A percentile compares a stretch with the other conserved stretches of the same genome.
phyloP scores from a whole-genome alignment of 2,329 filamentous ascomycete species.

The Ascochyta lentis region DNA sequence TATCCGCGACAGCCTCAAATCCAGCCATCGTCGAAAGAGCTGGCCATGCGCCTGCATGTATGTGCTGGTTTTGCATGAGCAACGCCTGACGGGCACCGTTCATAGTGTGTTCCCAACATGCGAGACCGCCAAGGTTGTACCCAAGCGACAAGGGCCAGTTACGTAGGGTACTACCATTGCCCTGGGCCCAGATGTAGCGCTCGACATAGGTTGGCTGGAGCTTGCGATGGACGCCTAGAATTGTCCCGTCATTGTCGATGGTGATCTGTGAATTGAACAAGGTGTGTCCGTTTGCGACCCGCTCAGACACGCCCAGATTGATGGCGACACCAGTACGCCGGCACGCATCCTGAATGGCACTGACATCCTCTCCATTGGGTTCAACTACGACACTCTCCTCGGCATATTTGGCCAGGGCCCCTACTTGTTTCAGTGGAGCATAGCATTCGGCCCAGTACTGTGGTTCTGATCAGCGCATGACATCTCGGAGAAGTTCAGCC shows the following conservation, averaged over 20 bases:
- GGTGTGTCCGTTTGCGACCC: constrained; percentile 41
- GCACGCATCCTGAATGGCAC: constrained; percentile 43
- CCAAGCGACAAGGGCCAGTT: constrained; percentile 40
- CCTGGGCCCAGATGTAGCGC: constrained; percentile 47
- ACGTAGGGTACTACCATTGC: constrained; percentile 41
- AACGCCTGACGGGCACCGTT: constrained; percentile 49
- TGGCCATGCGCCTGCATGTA: constrained; percentile 49
- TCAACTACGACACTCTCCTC: constrained; percentile 48
- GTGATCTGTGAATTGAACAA: constrained; percentile 48
- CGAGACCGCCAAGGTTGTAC: constrained; percentile 46
- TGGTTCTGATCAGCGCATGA: constrained; percentile 17
- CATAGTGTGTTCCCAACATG: constrained; percentile 51
- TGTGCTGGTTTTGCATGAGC: constrained; percentile 43
- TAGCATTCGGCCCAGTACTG: constrained; percentile 49
- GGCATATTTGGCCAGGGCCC: constrained; percentile 42
- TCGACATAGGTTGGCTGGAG: constrained; percentile 48
- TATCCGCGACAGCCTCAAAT: constrained; percentile 51
- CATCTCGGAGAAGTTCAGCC: constrained; percentile 3
- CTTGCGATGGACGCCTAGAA: constrained; percentile 49
- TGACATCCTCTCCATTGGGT: constrained; percentile 38
- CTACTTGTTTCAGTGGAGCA: constrained; percentile 44
- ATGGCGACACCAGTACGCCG: constrained; percentile 41
- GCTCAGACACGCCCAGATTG: constrained; percentile 46
- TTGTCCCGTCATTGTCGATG: constrained; percentile 42
- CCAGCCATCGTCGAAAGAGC: constrained; percentile 48